Base-by-base conservation (phyloP, 78 protist genomes). In the Dictyostelium capitatum region DNA sequence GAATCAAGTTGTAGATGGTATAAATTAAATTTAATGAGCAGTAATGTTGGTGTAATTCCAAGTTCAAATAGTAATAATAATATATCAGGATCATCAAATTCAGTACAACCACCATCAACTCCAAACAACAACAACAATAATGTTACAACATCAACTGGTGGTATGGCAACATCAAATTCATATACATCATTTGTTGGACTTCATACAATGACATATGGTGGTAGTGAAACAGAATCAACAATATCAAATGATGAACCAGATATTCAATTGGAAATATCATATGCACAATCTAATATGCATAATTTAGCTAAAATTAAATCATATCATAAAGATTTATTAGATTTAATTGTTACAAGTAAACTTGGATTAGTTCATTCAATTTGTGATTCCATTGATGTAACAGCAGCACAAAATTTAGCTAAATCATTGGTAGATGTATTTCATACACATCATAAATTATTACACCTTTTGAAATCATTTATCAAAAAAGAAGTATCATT, bases 1-100 rank as follows among this genome's bases (percentile, higher is more conserved):
- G 93, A 87, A 43, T n/a, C 57, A 43, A 77, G 85, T 74, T 77
- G 79, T 17, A 74, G 59, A 50, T 87, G 93, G 93, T 87, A 87
- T 23, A 87, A 87, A 37, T 62, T 87, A n/a, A 57, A 37, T 74
- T 37, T 84, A 65, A 23, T 20, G 41, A 28, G 57, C 32, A 20
- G 48, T 46, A 37, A 73, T 46, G 9, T 20, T 20, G 28, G 89
- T 30, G 28, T 30, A n/a, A 25, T 75, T 7, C n/a, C 28, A 80
- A 47, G 43, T 12, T 59, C 32, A 23, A 37, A n/a, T 25, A 23
- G 25, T 9, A 57, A 37, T 43, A 80, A 43, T 69, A 80, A 30
- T 64, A 41, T 48, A n/a, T 11, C 54, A 32, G n/a, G 30, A 28
- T 28, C 23, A 75, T n/a, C 64, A 12, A n/a, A 64, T 64, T 37